These are phyloP conservation scores for Saraca asoca DNA, from an alignment of 331 rosid species.

Conservation along the genomic window DNA sequence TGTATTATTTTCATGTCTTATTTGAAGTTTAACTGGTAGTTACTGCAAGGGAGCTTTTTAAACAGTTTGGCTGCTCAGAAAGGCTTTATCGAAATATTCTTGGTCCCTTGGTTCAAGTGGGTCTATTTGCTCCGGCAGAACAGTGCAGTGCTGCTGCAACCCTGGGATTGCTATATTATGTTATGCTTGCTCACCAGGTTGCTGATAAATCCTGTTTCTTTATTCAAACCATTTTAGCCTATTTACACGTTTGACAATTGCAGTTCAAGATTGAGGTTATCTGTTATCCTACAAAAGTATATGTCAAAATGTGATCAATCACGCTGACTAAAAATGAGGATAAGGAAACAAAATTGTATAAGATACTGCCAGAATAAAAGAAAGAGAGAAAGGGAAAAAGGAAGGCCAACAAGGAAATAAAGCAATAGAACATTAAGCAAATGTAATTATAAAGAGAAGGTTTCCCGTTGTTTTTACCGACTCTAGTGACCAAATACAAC, in stretches of 20 bases:
- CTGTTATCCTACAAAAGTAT: neutral
- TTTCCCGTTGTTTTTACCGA: too few species aligned
- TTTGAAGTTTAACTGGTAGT: constrained; percentile 45
- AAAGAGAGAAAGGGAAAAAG: too few species aligned
- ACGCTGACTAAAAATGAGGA: neutral
- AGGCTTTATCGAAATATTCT: constrained; percentile 51
- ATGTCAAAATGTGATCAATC: constrained; percentile 17
- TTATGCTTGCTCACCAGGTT: constrained; percentile 62
- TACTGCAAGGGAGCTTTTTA: constrained; percentile 64
- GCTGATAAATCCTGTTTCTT: constrained; percentile 17
- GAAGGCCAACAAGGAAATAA: too few species aligned
- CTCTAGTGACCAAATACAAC: too few species aligned
- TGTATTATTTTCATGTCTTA: constrained; percentile 22
- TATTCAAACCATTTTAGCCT: neutral
- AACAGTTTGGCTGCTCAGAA: constrained; percentile 55
- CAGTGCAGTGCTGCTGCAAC: constrained; percentile 69
- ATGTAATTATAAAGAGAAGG: too few species aligned
- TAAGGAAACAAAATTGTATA: neutral
- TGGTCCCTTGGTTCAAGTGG: constrained; percentile 61
- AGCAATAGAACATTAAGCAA: too few species aligned
- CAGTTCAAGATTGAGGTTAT: constrained; percentile 10
- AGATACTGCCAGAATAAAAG: too few species aligned
- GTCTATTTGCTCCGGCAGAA: constrained; percentile 58
- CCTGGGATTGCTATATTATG: constrained; percentile 47
- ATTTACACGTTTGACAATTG: neutral